Conservation (phyloP, 2,329 filamentous ascomycete genomes). For the Fusarium musae region DNA sequence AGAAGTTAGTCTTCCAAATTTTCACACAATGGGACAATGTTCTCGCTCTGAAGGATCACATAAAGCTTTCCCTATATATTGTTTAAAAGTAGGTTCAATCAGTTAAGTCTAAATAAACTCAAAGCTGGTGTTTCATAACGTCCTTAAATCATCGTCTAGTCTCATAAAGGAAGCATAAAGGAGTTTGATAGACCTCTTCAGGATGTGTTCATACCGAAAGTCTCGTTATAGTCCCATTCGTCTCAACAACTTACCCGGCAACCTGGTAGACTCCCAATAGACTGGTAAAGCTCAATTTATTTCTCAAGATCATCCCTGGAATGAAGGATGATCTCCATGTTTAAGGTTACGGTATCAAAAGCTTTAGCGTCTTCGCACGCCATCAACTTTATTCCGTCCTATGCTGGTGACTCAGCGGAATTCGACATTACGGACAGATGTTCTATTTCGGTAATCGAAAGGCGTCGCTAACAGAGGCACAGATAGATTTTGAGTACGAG, state of each 20-base stretch:
- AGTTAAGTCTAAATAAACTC: neutral
- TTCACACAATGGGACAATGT: neutral
- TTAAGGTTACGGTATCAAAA: neutral
- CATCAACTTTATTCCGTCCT: neutral
- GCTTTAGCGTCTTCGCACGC: neutral
- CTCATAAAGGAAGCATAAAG: neutral
- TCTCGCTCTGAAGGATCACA: neutral
- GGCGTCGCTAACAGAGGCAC: neutral
- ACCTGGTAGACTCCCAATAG: neutral
- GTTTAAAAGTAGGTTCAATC: neutral
- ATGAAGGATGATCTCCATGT: neutral
- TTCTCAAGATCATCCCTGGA: neutral
- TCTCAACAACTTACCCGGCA: neutral
- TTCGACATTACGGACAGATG: neutral
- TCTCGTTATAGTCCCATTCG: neutral
- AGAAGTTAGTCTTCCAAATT: neutral
- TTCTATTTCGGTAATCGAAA: constrained; percentile 34
- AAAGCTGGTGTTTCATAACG: neutral
- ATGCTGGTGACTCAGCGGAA: neutral
- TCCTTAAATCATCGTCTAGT: neutral
- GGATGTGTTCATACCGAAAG: neutral
- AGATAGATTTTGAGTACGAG: constrained; percentile 9
- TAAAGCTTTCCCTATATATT: neutral
- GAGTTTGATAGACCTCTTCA: neutral
- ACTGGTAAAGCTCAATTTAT: neutral